Evolutionary conservation across 345 rosid genomes (phyloP), one percentile per base, ranked within the genome.

Genomic region (Cochlearia excelsa): DNA sequence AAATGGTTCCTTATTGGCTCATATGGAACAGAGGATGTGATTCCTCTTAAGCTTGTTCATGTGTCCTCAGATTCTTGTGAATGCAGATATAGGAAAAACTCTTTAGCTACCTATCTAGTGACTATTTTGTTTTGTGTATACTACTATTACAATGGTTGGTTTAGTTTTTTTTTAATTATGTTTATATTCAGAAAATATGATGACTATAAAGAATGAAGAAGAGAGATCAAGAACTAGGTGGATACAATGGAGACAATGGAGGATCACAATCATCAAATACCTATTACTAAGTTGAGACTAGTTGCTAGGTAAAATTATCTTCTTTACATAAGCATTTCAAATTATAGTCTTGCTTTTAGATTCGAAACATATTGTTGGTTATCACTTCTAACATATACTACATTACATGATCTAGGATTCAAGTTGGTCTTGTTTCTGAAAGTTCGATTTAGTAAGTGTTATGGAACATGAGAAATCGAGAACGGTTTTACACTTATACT

Each of bases 281-380:
- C 23, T 16, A 16, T 16, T 16, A 31, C 68, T 30, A 84, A 77
- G 58, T 77, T 79, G 41, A 46, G 51, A 61, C 35, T 85, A 63
- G 77, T 81, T 49, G 93, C 82, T 61, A 70, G 85, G 94, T 35
- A 84, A 75, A 69, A 43, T 72, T 42, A 38, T 66, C 47, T 86
- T 81, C 49, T 47, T 30, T 8, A 50, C 75, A 86, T 78, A 66
- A 65, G 81, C 65, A 28, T 51, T 56, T 30, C 8, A 30, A 38
- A 49, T 58, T 23, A 45, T 57, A 1, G 75, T 59, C 6, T 33
- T 46, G 43, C 37, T 16, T 16, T 16, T 16, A 16, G 23, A 16
- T 16, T 16, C 23, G 0, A 16, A 16, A 16, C 23, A 16, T 16
- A 16, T 16, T 16, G 23, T 16, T 16, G 23, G 0, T 16, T 16